These are phyloP conservation scores for Phlyctochytrium planicorne DNA, from an alignment of 192 early-diverging fungal species.

Conservation along the genomic window DNA sequence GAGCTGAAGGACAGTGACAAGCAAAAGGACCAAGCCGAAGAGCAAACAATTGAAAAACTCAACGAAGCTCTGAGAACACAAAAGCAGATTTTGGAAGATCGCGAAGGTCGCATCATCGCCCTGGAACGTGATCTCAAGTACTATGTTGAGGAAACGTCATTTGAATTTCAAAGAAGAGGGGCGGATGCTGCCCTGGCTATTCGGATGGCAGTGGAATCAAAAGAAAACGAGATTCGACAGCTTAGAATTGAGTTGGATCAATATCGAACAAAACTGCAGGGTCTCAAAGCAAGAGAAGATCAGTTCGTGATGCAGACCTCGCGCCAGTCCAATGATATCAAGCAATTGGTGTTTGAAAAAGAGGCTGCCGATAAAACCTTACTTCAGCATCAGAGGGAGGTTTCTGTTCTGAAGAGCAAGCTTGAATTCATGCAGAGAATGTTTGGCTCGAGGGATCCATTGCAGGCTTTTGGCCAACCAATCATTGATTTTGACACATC, in stretches of 20 bases:
- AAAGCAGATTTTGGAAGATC: not conserved
- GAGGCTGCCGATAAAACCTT: not conserved
- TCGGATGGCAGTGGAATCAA: not conserved
- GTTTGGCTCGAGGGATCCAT: not conserved
- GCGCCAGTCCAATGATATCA: not conserved
- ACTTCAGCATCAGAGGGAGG: not conserved
- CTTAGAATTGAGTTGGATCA: not conserved
- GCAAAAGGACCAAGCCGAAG: not conserved
- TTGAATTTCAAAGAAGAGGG: not conserved
- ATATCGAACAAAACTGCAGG: not conserved
- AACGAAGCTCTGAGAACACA: not conserved
- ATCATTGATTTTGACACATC: not conserved
- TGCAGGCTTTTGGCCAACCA: not conserved
- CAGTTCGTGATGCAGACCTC: not conserved
- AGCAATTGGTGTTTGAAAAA: not conserved
- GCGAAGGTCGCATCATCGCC: not conserved
- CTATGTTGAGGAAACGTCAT: not conserved
- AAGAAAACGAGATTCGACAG: not conserved
- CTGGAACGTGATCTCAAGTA: not conserved
- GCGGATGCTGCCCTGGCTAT: not conserved
- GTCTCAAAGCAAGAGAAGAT: not conserved
- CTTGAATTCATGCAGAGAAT: not conserved
- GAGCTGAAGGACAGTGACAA: constrained; percentile 3
- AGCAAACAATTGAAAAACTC: not conserved
- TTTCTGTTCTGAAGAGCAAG: not conserved